Conservation (phyloP, 2,329 filamentous ascomycete species). For the Fusarium haematococcum region DNA sequence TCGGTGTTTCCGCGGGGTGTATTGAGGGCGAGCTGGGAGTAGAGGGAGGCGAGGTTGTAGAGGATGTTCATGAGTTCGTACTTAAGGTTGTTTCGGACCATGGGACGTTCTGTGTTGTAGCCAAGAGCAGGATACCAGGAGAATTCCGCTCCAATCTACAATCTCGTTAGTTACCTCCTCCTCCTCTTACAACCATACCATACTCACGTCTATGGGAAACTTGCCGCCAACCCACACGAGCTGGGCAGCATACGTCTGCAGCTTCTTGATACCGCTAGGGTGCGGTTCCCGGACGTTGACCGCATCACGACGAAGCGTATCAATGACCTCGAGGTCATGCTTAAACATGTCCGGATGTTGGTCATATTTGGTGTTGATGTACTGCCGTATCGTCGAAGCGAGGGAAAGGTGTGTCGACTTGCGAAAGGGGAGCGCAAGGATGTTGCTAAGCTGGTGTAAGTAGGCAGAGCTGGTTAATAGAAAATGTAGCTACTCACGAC, state of each 20-base stretch:
- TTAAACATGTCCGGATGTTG: slow-evolving; percentile 98
- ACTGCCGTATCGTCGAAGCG: slow-evolving; percentile 86
- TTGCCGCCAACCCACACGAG: slow-evolving; percentile 94
- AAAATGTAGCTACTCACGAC: slow-evolving; percentile 36
- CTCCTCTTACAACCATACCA: background rate
- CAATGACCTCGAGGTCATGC: slow-evolving; percentile 85
- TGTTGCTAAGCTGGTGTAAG: slow-evolving; percentile 58
- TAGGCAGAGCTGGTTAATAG: background rate
- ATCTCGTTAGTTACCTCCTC: slow-evolving; percentile 8
- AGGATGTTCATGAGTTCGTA: slow-evolving; percentile 93
- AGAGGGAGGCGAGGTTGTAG: slow-evolving; percentile 93
- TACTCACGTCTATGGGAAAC: slow-evolving; percentile 87
- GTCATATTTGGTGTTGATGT: slow-evolving; percentile 98
- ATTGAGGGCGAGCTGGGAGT: slow-evolving; percentile 89
- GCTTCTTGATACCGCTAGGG: slow-evolving; percentile 83
- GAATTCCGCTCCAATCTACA: slow-evolving; percentile 90
- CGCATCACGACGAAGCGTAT: slow-evolving; percentile 85
- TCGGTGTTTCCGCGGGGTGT: slow-evolving; percentile 83
- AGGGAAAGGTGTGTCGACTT: slow-evolving; percentile 84
- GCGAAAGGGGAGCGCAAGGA: slow-evolving; percentile 88
- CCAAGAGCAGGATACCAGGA: slow-evolving; percentile 95
- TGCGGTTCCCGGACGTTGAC: slow-evolving; percentile 91
- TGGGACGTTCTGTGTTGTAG: slow-evolving; percentile 83
- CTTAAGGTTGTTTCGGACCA: slow-evolving; percentile 74
- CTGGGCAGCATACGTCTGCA: slow-evolving; percentile 93